Base-by-base conservation (phyloP, 2,329 filamentous ascomycete genomes). In the Penicillium palitans region DNA sequence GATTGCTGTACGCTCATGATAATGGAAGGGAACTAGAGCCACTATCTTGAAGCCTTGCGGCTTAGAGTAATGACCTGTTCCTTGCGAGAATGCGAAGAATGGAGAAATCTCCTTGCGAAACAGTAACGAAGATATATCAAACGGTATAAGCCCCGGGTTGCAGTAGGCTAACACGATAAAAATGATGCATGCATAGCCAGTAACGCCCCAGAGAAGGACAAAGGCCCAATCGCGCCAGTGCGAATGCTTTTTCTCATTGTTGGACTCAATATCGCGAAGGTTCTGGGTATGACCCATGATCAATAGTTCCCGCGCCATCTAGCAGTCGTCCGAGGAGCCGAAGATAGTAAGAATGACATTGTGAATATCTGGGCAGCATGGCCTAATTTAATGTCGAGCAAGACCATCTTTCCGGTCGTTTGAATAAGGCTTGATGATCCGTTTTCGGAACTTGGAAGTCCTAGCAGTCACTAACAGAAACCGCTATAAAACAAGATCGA, bases 1-100 rank as follows among this genome's bases (percentile, higher is more conserved):
- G 19, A 78, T 76, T 4, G 66, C 67, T 12, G 76, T 74, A 13
- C 66, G 68, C 56, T 69, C 63, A 42, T 67, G 64, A 17, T 72
- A 52, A 40, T 69, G 71, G 55, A 75, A 77, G 25, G 76, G 76
- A n/a, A 78, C 71, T 42, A 79, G 51, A 27, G 73, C 76, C 31
- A 76, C 66, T 41, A 78, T 72, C 33, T 73, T 72, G 44, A 78
- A 61, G 1, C 64, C 68, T 24, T 65, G 54, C 6, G 76, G 75
- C 53, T 77, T 78, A 17, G 64, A 53, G 55, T 72, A 70, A 42
- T 65, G 52, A 7, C 60, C 63, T 12, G 64, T 61, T 27, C 63
- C 63, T 6, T 56, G 63, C 21, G 71, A 72, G 40, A 69, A 71
- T n/a, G 70, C 69, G 54, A 66, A 70, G 49, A 72, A 73, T 2